phyloP scores from a whole-genome alignment of 257 asterid genomes.

The Plantago major region DNA sequence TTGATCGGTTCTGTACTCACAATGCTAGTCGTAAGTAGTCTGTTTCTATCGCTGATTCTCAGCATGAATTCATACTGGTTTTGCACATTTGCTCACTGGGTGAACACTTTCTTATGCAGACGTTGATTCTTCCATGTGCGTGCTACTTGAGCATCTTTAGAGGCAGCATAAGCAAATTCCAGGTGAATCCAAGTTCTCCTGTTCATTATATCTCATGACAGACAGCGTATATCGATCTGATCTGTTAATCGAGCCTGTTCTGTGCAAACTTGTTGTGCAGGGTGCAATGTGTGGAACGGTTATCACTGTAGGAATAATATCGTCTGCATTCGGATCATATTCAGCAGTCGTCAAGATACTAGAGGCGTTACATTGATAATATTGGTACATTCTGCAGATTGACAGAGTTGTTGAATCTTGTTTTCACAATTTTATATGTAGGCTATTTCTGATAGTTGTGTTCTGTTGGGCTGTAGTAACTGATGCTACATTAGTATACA shows the following conservation, averaged over 20 bases:
- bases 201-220: not conserved
- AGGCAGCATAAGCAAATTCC: constrained; percentile 48
- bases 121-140: constrained; percentile 81
- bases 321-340: constrained; percentile 64
- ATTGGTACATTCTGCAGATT: too few relatives aligned
- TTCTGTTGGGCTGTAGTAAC: too few relatives aligned
- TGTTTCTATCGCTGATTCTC: not conserved
- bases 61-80: not conserved
- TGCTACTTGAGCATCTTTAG: constrained; percentile 81
- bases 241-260: not conserved
- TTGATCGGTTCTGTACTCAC: constrained; percentile 83
- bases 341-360: constrained; percentile 71
- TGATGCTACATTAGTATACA: too few relatives aligned
- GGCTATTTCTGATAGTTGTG: too few relatives aligned
- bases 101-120: constrained; percentile 33
- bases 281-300: constrained; percentile 45
- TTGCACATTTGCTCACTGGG: not conserved
- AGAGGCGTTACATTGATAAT: constrained; percentile 28
- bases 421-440: too few relatives aligned
- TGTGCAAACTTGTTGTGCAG: constrained; percentile 28
- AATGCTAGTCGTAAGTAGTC: constrained; percentile 77
- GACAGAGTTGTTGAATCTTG: too few relatives aligned
- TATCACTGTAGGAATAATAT: constrained; percentile 52
- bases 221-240: not conserved
- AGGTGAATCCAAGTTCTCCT: constrained; percentile 38